Base-by-base conservation (phyloP, 441 rosid species). In the Sinapis alba region DNA sequence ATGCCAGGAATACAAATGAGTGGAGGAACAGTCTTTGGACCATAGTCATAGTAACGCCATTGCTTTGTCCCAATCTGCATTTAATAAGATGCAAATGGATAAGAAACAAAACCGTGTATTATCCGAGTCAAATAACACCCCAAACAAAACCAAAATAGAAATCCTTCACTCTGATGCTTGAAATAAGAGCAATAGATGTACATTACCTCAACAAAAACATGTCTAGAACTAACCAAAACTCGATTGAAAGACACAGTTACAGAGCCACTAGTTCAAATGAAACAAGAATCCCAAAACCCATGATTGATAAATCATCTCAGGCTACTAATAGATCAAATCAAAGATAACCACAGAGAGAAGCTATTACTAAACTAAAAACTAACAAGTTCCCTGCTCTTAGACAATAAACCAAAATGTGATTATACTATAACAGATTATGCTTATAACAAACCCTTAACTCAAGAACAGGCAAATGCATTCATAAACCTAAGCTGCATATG, bases 41-140 rank as follows among this genome's bases (percentile, higher is more conserved):
- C 99, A 83, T 83, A 96, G 84, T 96, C 99, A 83, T 93, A 96
- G 80, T 93, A 96, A 43, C 98, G 86, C 99, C 99, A 96, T 76
- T 91, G 99, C 86, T 89, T 96, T 24, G 96, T 80, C 66, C 99
- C 99, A 72, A 96, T 93, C 99, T 96, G 82, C 60, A 6, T 66
- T 38, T 12, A n/a, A n/a, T n/a, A 32, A 32, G 50, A 54, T 54
- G 32, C 38, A 50, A n/a, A 58, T 2, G 18, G 3, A 9, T 53
- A 64, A 2, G 5, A 27, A n/a, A n/a, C 4, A 27, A 27, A 27
- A 34, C 41, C 41, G 3, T 34, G 9, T 34, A 34, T 9, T 10
- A 3, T 34, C 41, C 1, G 41, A 34, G 41, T 28, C 34, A 28
- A 28, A 28, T 28, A 8, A 7, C 34, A 28, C 34, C 7, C 1